These are phyloP conservation scores for Tylopilus felleus DNA, from an alignment of 768 basidiomycete genomes.

Conservation along the genomic window DNA sequence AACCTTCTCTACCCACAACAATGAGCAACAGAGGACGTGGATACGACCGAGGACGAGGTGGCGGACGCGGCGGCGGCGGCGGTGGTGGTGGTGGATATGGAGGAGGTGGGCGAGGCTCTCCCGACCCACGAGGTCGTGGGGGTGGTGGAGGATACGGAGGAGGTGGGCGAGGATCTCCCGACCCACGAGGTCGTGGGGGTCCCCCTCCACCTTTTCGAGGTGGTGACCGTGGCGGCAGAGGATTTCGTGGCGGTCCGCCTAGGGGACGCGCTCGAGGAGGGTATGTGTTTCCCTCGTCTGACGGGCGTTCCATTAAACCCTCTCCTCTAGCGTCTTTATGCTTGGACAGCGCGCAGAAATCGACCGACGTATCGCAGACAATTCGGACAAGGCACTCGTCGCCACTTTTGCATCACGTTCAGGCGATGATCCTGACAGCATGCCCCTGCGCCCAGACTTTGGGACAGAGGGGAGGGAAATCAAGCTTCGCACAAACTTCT, in stretches of 20 bases:
- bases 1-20: background rate
- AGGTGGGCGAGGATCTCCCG: constrained; percentile 32
- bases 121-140: constrained; percentile 25
- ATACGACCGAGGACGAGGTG: constrained; percentile 37
- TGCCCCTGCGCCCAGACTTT: constrained; percentile 49
- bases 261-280: constrained; percentile 38
- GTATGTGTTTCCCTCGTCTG: constrained; percentile 24
- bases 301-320: background rate
- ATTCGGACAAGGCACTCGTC: constrained; percentile 45
- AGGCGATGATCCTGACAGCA: constrained; percentile 22
- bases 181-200: constrained; percentile 27
- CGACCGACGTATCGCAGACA: constrained; percentile 47
- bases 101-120: constrained; percentile 33
- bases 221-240: constrained; percentile 31
- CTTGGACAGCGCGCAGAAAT: constrained; percentile 43
- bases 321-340: constrained; percentile 38
- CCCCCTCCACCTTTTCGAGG: constrained; percentile 27
- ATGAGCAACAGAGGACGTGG: constrained; percentile 43
- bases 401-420: constrained; percentile 29
- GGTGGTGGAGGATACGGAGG: no score
- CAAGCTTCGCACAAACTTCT: constrained; percentile 52
- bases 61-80: constrained; percentile 30
- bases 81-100: no score
- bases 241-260: constrained; percentile 23
- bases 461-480: constrained; percentile 42